Percentiles rank a stretch among this genome's conserved stretches.
phyloP scores from a whole-genome alignment of 1,284 basidiomycete genomes.

The Takashimella tepidaria region DNA sequence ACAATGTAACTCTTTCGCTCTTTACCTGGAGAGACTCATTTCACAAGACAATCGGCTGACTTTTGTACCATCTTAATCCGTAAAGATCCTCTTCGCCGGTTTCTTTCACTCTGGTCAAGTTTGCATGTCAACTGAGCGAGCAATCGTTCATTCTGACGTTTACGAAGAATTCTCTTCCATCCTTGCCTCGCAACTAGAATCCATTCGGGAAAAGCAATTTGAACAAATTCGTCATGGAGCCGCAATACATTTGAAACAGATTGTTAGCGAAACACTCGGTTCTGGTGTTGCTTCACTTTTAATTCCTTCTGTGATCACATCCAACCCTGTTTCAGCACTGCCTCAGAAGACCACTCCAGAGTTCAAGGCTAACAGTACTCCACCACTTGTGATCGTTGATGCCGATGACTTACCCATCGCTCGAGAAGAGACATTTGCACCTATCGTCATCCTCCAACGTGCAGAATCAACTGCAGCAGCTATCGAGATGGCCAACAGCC shows the following conservation, averaged over 20 bases:
- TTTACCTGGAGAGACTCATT: too few species aligned
- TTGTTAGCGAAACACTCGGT: background rate
- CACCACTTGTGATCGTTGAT: slow-evolving; percentile 24
- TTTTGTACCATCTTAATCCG: background rate
- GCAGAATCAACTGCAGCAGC: slow-evolving; percentile 16
- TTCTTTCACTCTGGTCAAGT: slow-evolving; percentile 62
- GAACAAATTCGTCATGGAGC: background rate
- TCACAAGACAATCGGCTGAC: too few species aligned
- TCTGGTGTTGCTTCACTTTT: background rate
- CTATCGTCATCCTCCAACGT: slow-evolving; percentile 24
- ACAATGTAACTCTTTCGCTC: background rate
- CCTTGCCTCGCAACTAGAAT: background rate
- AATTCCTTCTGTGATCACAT: background rate
- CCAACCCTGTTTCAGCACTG: background rate
- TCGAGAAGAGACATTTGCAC: slow-evolving; percentile 34
- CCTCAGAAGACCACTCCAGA: background rate
- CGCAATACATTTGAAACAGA: background rate
- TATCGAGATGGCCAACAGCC: slow-evolving; percentile 23
- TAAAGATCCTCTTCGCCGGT: slow-evolving; percentile 51
- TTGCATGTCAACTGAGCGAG: slow-evolving; percentile 66
- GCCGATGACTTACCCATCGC: slow-evolving; percentile 9
- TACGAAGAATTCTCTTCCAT: slow-evolving; percentile 45
- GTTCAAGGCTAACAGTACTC: background rate
- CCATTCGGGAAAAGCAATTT: background rate
- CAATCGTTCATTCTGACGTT: slow-evolving; percentile 52